Conservation (phyloP, 768 basidiomycete species). For the Hericium alpestre region DNA sequence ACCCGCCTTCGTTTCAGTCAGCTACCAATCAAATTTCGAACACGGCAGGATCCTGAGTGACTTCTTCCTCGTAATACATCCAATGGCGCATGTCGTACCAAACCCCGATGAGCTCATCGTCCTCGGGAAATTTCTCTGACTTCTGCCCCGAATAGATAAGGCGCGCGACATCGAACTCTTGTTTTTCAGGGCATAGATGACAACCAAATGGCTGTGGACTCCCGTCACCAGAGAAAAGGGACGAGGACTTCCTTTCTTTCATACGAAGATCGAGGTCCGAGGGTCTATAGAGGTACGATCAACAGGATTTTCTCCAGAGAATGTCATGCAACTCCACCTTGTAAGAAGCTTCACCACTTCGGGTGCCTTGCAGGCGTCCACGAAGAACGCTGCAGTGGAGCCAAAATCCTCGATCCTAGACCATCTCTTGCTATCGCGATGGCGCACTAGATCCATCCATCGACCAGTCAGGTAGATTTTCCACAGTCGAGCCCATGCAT, state of each 20-base stretch:
- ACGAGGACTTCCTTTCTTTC: conserved; percentile 4
- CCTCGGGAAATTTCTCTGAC: conserved; percentile 8
- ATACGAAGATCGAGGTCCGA: conserved; percentile 7
- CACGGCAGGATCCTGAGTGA: conserved; percentile 1
- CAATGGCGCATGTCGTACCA: conserved; percentile 12
- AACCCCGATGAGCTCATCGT: conserved; percentile 11
- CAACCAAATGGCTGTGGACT: conserved; percentile 5
- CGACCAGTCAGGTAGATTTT: conserved; percentile 11
- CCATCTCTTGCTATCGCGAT: conserved; percentile 7
- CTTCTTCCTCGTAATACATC: conserved; percentile 7
- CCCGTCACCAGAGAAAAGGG: neutral
- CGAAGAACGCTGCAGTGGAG: conserved; percentile 5
- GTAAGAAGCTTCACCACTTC: conserved; percentile 9
- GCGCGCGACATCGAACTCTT: conserved; percentile 9
- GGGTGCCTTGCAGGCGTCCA: conserved; percentile 5
- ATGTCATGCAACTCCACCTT: neutral
- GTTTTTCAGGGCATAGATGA: conserved; percentile 6
- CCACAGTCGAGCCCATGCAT: conserved; percentile 10
- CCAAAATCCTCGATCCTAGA: conserved; percentile 9
- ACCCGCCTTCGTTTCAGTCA: neutral
- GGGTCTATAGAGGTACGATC: conserved; percentile 1
- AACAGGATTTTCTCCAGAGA: neutral
- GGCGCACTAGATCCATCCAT: neutral
- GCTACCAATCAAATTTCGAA: neutral
- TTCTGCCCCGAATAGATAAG: conserved; percentile 8